phyloP scores from a whole-genome alignment of 805 yeast genomes.

The Groenewaldozyma salmanticensis region DNA sequence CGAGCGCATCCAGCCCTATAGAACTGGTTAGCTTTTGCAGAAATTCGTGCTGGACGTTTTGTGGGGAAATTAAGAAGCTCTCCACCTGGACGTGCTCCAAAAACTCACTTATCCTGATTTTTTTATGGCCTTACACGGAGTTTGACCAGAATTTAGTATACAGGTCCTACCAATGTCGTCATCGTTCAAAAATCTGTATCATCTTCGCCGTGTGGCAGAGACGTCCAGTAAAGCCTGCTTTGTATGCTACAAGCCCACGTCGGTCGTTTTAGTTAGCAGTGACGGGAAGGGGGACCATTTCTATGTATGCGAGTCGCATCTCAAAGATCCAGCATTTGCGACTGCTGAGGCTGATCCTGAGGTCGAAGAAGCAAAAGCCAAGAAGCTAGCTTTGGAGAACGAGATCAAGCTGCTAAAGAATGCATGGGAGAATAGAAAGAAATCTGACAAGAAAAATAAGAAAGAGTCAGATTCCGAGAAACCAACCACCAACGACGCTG shows the following conservation, averaged over 20 bases:
- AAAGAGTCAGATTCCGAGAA: slow-evolving; percentile 10
- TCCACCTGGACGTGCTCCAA: too few species aligned
- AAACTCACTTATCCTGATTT: too few species aligned
- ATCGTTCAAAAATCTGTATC: slow-evolving; percentile 36
- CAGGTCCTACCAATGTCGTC: too few species aligned
- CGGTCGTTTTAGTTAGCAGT: slow-evolving; percentile 38
- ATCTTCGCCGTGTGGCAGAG: slow-evolving; percentile 37
- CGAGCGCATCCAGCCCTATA: too few species aligned
- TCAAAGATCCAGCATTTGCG: slow-evolving; percentile 41
- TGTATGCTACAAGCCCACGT: slow-evolving; percentile 45
- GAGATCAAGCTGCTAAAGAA: slow-evolving; percentile 27
- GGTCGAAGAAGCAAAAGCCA: slow-evolving; percentile 25
- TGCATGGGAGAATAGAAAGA: slow-evolving; percentile 24
- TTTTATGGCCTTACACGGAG: too few species aligned
- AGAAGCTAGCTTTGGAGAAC: slow-evolving; percentile 17
- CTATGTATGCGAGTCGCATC: slow-evolving; percentile 42
- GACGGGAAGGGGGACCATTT: slow-evolving; percentile 41
- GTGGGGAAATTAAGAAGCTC: too few species aligned
- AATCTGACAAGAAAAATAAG: slow-evolving; percentile 15
- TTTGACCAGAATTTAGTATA: too few species aligned
- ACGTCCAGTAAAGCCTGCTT: slow-evolving; percentile 37
- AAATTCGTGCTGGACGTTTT: too few species aligned
- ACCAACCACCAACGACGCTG: slow-evolving; percentile 11
- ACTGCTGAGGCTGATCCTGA: slow-evolving; percentile 31
- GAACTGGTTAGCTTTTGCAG: too few species aligned